phyloP scores from a whole-genome alignment of 495 filamentous ascomycete genomes.

The Beverwykella pulmonaria region DNA sequence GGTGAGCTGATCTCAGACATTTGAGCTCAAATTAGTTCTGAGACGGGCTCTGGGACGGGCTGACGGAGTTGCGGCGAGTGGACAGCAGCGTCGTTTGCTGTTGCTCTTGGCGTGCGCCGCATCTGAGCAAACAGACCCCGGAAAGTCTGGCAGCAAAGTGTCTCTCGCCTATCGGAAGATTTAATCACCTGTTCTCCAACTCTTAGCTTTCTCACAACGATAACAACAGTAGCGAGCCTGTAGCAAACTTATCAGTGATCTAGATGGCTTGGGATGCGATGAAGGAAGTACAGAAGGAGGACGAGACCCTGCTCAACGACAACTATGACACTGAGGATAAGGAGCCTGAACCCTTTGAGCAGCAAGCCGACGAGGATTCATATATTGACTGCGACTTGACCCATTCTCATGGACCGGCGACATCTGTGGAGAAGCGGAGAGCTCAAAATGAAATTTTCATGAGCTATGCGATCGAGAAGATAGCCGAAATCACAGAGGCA shows the following conservation, averaged over 20 bases:
- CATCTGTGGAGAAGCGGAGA: slow-evolving; percentile 20
- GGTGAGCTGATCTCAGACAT: not conserved
- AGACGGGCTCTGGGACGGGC: no score
- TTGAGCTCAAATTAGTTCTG: not conserved
- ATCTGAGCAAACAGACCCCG: not conserved
- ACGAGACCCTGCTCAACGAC: not conserved
- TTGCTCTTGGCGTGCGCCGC: not conserved
- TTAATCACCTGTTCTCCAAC: not conserved
- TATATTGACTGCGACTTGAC: slow-evolving; percentile 22
- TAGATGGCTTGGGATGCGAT: not conserved
- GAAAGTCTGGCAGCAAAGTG: not conserved
- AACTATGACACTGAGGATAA: not conserved
- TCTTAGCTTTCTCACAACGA: not conserved
- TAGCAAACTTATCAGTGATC: not conserved
- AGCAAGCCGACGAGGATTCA: slow-evolving; percentile 3
- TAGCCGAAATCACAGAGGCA: slow-evolving; percentile 43
- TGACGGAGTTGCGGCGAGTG: not conserved
- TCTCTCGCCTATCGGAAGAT: not conserved
- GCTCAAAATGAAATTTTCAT: slow-evolving; percentile 44
- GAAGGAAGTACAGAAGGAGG: not conserved
- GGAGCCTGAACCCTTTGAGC: not conserved
- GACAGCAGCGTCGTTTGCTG: not conserved
- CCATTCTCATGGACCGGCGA: slow-evolving; percentile 18
- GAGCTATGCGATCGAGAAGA: slow-evolving; percentile 49
- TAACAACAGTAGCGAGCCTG: not conserved